Conservation (phyloP, 208 protist species). For the Crithidia thermophila region DNA sequence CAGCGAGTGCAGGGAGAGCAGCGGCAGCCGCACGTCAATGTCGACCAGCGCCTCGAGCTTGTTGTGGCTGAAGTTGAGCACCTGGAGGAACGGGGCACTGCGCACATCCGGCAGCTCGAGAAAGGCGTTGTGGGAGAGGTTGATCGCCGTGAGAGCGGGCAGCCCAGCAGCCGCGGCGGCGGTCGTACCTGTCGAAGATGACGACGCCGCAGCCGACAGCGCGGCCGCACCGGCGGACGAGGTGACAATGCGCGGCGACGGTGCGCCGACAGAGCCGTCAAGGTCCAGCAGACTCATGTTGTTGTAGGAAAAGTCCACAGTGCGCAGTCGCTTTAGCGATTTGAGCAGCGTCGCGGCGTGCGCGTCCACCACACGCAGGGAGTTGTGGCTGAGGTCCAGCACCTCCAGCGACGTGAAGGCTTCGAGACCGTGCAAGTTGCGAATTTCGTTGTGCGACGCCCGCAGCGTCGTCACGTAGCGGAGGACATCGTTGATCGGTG, state of each 20-base stretch:
- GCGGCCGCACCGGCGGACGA: background rate
- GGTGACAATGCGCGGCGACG: conserved; percentile 10
- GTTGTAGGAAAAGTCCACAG: conserved; percentile 76
- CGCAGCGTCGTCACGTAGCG: conserved; percentile 65
- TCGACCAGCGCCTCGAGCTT: conserved; percentile 63
- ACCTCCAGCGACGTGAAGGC: conserved; percentile 64
- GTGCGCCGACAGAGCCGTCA: conserved; percentile 23
- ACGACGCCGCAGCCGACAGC: background rate
- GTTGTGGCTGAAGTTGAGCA: conserved; percentile 78
- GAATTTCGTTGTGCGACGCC: conserved; percentile 65
- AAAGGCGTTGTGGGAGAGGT: conserved; percentile 83
- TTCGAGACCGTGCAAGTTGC: conserved; percentile 65
- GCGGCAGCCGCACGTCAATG: conserved; percentile 60
- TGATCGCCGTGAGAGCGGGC: conserved; percentile 41
- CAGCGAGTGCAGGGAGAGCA: conserved; percentile 55
- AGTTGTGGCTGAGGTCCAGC: conserved; percentile 81
- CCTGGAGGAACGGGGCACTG: conserved; percentile 56
- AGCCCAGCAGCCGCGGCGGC: conserved; percentile 13
- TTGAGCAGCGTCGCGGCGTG: conserved; percentile 52
- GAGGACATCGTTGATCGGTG: conserved; percentile 35
- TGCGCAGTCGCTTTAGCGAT: conserved; percentile 45
- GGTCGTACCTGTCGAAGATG: background rate
- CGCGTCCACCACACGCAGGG: conserved; percentile 61
- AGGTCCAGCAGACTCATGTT: conserved; percentile 61
- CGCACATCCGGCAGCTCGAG: conserved; percentile 80